These are phyloP conservation scores for Penicillium digitatum DNA, from an alignment of 2,329 filamentous ascomycete genomes.

Conservation along the genomic window DNA sequence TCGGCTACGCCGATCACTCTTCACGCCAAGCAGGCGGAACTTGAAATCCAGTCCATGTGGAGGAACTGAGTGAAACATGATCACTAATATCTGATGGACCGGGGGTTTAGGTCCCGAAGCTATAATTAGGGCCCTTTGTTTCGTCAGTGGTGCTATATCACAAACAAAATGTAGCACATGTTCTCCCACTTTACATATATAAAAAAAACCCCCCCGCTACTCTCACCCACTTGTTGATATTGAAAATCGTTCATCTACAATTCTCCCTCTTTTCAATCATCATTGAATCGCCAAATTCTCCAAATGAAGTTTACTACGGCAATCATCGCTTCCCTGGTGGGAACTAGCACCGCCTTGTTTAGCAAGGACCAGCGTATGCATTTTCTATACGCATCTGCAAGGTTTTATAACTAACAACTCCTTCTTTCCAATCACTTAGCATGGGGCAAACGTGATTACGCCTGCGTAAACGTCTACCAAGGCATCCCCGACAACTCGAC, in stretches of 20 bases:
- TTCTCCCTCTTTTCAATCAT: not conserved
- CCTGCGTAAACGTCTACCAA: constrained; percentile 33
- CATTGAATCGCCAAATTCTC: not conserved
- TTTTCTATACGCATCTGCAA: not conserved
- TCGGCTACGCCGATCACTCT: not conserved
- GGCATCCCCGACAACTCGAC: constrained; percentile 33
- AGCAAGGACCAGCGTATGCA: constrained; percentile 31
- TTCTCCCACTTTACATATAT: not conserved
- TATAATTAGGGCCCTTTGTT: constrained; percentile 6
- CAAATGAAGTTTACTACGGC: constrained; percentile 32
- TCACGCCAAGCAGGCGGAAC: constrained; percentile 15
- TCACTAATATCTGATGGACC: constrained; percentile 10
- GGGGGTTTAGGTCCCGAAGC: not conserved
- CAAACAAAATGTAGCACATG: not conserved
- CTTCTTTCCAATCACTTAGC: constrained; percentile 14
- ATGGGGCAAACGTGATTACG: constrained; percentile 35
- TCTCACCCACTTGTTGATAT: not conserved
- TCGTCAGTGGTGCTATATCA: not conserved
- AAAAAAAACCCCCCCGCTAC: no score
- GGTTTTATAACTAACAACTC: not conserved
- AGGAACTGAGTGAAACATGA: constrained; percentile 20
- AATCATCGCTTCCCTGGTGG: constrained; percentile 24
- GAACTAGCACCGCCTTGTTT: constrained; percentile 27
- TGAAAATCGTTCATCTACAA: not conserved
- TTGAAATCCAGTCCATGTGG: constrained; percentile 9